Evolutionary conservation across 139 green algal genomes (phyloP), one percentile per base, ranked within the genome.

Genomic region (Spirogloea muscicola): DNA sequence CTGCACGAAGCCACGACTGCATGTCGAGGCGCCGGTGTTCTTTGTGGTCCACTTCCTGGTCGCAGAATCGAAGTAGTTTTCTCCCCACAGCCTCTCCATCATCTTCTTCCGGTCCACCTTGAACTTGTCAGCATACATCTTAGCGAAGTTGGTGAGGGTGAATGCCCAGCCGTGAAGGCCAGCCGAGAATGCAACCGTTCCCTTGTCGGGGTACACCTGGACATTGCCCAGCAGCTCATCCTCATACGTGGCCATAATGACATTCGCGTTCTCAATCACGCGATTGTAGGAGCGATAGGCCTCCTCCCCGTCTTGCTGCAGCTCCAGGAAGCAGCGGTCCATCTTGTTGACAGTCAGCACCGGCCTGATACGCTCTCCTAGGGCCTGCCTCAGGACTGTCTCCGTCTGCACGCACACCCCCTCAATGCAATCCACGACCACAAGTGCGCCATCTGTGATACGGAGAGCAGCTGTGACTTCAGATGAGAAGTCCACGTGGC

Each of bases 271-370:
- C 87, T 98, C 94, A 84, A 98, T 96, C 46, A 97, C 92, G 69
- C 93, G 91, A 71, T 88, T 82, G 89, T 92, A 98, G 78, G 87
- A 92, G n/a, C 84, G 86, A 88, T 93, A 98, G 2, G 94, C 93
- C 85, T 98, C 94, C 87, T 98, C 94, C 52, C 88, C 90, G 52
- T 88, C 84, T 48, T 85, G 63, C 81, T 87, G 92, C 55, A 98
- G 87, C 90, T 98, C 94, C 83, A 98, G 86, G 89, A 98, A 98
- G 88, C 94, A 98, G 69, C 94, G 91, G 81, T 98, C 94, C 84
- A 98, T 92, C 94, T 98, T 98, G 91, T 97, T 97, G 36, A 98
- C 91, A 10, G 94, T 98, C 79, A 98, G 87, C 31, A 98, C 94
- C 34, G 94, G 94, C 73, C 89, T 88, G 82, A 98, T 98, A 84